A percentile compares a stretch with the other conserved stretches of the same genome.
Conservation (phyloP, 768 basidiomycete species). For the Daedalea quercina region DNA sequence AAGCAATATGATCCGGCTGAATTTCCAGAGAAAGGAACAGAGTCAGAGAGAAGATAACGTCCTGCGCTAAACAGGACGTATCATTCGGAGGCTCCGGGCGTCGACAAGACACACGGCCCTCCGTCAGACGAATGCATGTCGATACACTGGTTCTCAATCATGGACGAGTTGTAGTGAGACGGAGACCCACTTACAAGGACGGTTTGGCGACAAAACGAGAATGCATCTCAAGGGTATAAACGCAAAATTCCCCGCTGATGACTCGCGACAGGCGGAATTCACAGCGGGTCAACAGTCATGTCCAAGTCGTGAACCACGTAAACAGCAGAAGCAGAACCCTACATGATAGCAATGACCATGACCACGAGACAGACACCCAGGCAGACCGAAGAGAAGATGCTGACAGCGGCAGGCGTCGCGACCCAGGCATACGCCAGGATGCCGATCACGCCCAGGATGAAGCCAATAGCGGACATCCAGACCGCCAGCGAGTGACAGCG, state of each 20-base stretch:
- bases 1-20: not conserved
- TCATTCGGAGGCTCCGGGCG: slow-evolving; percentile 12
- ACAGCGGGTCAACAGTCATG: not conserved
- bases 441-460: slow-evolving; percentile 15
- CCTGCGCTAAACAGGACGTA: slow-evolving; percentile 1
- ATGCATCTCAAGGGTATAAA: too few species aligned
- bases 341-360: not conserved
- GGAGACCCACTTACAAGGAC: too few species aligned
- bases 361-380: slow-evolving; percentile 10
- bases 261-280: too few species aligned
- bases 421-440: slow-evolving; percentile 20
- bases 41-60: slow-evolving; percentile 20
- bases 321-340: not conserved
- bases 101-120: slow-evolving; percentile 5
- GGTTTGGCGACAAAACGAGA: not conserved
- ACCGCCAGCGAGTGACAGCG: slow-evolving; percentile 17
- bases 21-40: not conserved
- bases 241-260: too few species aligned
- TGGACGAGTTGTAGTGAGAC: too few species aligned
- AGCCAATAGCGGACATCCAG: slow-evolving; percentile 14
- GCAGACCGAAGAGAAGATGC: slow-evolving; percentile 18
- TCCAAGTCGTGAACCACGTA: not conserved
- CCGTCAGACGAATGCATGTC: slow-evolving; percentile 4
- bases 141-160: slow-evolving; percentile 10
- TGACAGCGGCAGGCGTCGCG: slow-evolving; percentile 13